These are phyloP conservation scores for Madurella fahalii DNA, from an alignment of 2,329 filamentous ascomycete species.

Conservation along the genomic window DNA sequence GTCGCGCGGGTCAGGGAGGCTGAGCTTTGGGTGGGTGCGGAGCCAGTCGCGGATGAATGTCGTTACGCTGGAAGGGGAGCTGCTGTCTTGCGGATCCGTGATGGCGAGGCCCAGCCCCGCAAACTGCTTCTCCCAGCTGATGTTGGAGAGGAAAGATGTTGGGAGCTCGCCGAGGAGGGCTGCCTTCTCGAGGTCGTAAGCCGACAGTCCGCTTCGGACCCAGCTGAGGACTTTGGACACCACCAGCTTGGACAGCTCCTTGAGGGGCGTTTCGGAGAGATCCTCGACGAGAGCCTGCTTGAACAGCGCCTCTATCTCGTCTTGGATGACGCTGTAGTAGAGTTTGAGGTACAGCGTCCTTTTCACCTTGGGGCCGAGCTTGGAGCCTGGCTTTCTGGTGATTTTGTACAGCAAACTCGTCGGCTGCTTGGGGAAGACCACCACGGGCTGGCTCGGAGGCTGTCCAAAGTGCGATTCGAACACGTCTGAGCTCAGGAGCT, in stretches of 20 bases:
- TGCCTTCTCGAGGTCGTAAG: conserved; percentile 53
- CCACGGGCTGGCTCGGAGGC: conserved; percentile 48
- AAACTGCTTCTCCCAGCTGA: conserved; percentile 49
- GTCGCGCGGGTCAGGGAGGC: conserved; percentile 31
- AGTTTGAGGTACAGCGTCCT: conserved; percentile 64
- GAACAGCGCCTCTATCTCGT: conserved; percentile 60
- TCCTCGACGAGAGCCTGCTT: conserved; percentile 39
- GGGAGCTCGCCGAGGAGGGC: conserved; percentile 50
- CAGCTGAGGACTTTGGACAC: conserved; percentile 42
- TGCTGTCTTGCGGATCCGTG: conserved; percentile 19
- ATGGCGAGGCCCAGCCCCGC: conserved; percentile 42
- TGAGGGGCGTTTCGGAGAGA: conserved; percentile 39
- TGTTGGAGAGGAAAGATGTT: conserved; percentile 43
- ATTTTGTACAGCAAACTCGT: conserved; percentile 79
- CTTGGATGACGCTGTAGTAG: conserved; percentile 70
- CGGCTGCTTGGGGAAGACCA: conserved; percentile 77
- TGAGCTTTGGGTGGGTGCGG: conserved; percentile 31
- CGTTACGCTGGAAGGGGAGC: conserved; percentile 29
- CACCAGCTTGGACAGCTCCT: conserved; percentile 45
- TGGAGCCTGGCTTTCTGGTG: conserved; percentile 44
- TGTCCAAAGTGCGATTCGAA: conserved; percentile 62
- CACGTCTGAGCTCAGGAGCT: conserved; percentile 64
- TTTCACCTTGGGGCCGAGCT: conserved; percentile 33
- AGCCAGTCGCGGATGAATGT: conserved; percentile 39
- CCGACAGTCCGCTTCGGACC: conserved; percentile 41